Evolutionary conservation across 1,284 basidiomycete species (phyloP), one percentile per base, ranked within the genome.

Genomic region (Flammula alnicola): DNA sequence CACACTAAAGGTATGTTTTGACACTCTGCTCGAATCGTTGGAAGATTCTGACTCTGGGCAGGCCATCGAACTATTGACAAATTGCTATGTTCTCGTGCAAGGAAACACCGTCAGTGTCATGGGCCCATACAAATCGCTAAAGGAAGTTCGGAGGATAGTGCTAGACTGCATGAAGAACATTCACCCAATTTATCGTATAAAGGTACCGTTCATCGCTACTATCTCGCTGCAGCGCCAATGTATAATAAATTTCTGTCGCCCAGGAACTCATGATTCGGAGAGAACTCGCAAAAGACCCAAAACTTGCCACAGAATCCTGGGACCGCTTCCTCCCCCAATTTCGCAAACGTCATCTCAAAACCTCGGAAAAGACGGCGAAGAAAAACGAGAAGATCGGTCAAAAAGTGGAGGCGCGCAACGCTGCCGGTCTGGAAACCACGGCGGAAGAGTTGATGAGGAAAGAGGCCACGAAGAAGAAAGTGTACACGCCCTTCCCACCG

Each of bases 81-180:
- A 93, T 60, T 98, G 96, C 66, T 99, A 99, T 65, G 92, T 99
- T 6, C 80, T 99, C 19, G 96, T 99, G 0, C 97, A 99, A 76
- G 97, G 97, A 51, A 98, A 86, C 69, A 99, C 97, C 0, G 97
- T 99, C 47, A 93, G 93, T 37, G 94, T 93, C 2, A 99, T 99
- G 95, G 97, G 97, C 1, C 86, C 91, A 0, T 94, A 91, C 75
- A 98, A 96, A 67, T 88, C 91, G 0, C 75, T 99, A 31, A 99
- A 98, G 68, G 95, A 98, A 68, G 96, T 99, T 3, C 82, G 97
- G 48, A 72, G 95, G 51, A 98, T 99, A 60, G 84, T 99, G 22
- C 71, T 98, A 43, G 97, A 99, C 68, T 99, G 97, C 75, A 97
- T 99, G 93, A 96, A 93, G 74, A 99, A 99, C 66, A 91, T 99